Percentiles rank a stretch among this genome's conserved stretches.
Evolutionary conservation across 2,329 filamentous ascomycete species (phyloP).

Genomic region (Dactylellina sp.): DNA sequence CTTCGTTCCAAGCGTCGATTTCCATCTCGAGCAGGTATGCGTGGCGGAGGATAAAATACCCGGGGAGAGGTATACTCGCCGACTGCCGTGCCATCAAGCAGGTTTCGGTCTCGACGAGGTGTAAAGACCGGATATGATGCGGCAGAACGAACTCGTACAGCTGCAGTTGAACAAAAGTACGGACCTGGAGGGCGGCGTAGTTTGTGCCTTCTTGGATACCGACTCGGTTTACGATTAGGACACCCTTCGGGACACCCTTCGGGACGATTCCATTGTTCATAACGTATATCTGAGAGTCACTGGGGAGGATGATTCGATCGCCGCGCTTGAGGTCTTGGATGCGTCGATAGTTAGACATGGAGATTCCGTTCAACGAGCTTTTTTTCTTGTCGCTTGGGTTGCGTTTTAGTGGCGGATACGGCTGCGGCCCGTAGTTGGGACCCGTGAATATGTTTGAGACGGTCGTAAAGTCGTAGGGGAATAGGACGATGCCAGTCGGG

Average conservation of each 20-base stretch:
- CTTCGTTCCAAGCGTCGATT: constrained; percentile 7
- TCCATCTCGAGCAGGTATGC: constrained; percentile 44
- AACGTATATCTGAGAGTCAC: constrained; percentile 34
- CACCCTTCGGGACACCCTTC: constrained; percentile 36
- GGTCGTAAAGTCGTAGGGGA: constrained; percentile 28
- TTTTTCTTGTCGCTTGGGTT: constrained; percentile 32
- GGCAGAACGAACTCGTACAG: constrained; percentile 46
- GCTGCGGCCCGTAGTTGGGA: neutral
- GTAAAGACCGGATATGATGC: constrained; percentile 33
- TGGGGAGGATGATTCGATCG: constrained; percentile 43
- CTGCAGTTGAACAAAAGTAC: constrained; percentile 41
- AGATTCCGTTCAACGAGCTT: constrained; percentile 21
- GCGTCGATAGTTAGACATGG: constrained; percentile 37
- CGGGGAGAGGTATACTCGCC: constrained; percentile 15
- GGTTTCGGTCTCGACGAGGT: constrained; percentile 48
- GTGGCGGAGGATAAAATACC: constrained; percentile 41
- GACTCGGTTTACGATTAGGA: constrained; percentile 40
- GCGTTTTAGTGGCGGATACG: constrained; percentile 14
- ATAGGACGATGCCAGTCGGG: constrained; percentile 45
- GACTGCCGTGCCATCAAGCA: constrained; percentile 30
- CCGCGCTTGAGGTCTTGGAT: constrained; percentile 49
- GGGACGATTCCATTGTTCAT: constrained; percentile 44
- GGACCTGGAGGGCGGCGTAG: constrained; percentile 37
- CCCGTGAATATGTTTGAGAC: constrained; percentile 4
- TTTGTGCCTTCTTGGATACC: constrained; percentile 35